Conservation (phyloP, 805 yeast genomes). For the Yarrowia porcina region DNA sequence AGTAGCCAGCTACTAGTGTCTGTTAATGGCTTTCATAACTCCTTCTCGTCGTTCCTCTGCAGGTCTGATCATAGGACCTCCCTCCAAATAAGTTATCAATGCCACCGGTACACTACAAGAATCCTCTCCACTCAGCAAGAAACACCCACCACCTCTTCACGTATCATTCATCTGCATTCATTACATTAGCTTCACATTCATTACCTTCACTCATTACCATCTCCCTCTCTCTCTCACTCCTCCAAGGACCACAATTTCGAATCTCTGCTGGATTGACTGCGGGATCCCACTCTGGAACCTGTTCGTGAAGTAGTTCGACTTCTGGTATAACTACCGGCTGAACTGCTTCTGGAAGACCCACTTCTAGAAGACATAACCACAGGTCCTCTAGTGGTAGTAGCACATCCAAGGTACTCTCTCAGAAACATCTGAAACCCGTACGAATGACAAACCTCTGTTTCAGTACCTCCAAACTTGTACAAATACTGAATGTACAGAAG, state of each 20-base stretch:
- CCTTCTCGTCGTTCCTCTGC: too few relatives aligned
- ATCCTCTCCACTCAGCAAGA: too few relatives aligned
- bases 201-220: too few relatives aligned
- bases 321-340: neutral
- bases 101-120: too few relatives aligned
- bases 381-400: neutral
- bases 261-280: neutral
- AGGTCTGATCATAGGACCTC: too few relatives aligned
- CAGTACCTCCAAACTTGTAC: neutral
- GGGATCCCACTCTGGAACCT: neutral
- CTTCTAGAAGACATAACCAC: neutral
- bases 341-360: neutral
- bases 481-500: neutral
- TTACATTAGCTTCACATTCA: too few relatives aligned
- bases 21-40: too few relatives aligned
- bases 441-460: neutral
- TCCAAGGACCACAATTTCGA: neutral
- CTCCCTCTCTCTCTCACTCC: too few relatives aligned
- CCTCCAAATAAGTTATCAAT: too few relatives aligned
- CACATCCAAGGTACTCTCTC: neutral
- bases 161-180: too few relatives aligned
- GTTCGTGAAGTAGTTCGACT: neutral
- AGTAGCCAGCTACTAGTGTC: too few relatives aligned
- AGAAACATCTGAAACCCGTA: neutral
- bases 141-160: too few relatives aligned